Conservation (phyloP, 495 filamentous ascomycete genomes). For the Penicillium daleae region DNA sequence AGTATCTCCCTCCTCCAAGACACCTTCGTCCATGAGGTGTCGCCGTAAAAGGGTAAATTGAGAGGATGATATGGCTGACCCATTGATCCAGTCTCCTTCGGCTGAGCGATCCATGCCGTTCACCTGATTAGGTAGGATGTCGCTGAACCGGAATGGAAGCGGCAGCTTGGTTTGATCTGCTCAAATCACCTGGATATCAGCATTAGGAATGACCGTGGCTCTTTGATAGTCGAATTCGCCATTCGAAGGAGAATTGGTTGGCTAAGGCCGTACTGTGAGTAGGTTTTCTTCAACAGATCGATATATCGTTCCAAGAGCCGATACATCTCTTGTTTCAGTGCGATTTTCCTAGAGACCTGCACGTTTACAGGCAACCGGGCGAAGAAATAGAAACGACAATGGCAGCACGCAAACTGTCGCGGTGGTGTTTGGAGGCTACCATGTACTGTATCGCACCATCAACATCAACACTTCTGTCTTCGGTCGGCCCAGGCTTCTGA, state of each 20-base stretch:
- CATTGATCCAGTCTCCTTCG: conserved; percentile 17
- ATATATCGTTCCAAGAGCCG: not conserved
- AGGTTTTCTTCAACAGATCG: not conserved
- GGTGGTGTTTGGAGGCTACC: not conserved
- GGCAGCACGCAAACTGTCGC: not conserved
- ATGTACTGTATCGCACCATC: not conserved
- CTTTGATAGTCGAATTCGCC: not conserved
- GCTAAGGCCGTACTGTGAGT: not conserved
- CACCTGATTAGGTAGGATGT: conserved; percentile 4
- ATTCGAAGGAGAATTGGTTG: not conserved
- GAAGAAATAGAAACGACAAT: not conserved
- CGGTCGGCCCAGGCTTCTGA: not conserved
- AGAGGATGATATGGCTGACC: not conserved
- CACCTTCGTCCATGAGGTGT: not conserved
- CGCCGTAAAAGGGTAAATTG: conserved; percentile 1
- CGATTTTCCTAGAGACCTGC: not conserved
- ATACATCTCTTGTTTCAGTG: not conserved
- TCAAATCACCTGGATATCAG: conserved; percentile 12
- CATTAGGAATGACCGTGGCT: conserved; percentile 11
- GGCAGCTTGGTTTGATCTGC: conserved; percentile 4
- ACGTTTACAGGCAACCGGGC: not conserved
- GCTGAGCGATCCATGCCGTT: not conserved
- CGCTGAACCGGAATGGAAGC: conserved; percentile 14
- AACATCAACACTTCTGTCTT: not conserved
- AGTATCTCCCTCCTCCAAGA: not conserved